These are phyloP conservation scores for Diaporthe citriasiana DNA, from an alignment of 2,329 filamentous ascomycete genomes.

Conservation along the genomic window DNA sequence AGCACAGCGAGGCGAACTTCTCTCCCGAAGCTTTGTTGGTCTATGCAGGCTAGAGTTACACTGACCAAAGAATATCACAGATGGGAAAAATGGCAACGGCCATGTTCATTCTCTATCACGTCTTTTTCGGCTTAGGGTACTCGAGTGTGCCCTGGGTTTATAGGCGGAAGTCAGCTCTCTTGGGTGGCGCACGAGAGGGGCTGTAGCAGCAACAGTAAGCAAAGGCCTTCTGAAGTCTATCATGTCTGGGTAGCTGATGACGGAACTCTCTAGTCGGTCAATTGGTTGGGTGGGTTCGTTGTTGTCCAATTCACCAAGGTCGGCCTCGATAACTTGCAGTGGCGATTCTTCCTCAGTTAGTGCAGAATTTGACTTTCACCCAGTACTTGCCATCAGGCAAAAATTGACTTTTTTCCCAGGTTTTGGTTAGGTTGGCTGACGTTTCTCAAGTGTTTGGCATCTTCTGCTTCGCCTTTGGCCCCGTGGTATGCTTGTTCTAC, in stretches of 20 bases:
- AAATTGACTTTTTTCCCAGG: too few species aligned
- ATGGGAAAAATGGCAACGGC: constrained; percentile 56
- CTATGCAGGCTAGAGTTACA: too few species aligned
- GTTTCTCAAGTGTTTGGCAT: constrained; percentile 42
- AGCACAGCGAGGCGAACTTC: too few species aligned
- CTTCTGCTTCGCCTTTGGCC: constrained; percentile 54
- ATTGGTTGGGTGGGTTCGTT: constrained; percentile 60
- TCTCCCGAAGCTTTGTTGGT: not conserved
- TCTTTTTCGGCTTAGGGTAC: constrained; percentile 57
- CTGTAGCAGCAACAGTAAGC: constrained; percentile 56
- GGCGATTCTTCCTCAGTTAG: constrained; percentile 60
- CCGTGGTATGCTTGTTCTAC: constrained; percentile 63
- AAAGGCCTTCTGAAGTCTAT: too few species aligned
- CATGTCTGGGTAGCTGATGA: not conserved
- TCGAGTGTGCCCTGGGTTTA: constrained; percentile 59
- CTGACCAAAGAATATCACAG: constrained; percentile 32
- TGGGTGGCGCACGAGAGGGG: constrained; percentile 57
- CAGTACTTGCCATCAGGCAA: not conserved
- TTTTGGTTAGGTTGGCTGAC: not conserved
- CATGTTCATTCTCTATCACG: constrained; percentile 60
- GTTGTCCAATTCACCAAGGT: constrained; percentile 61
- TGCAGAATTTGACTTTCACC: constrained; percentile 11
- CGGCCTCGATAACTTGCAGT: constrained; percentile 56
- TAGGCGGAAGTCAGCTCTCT: constrained; percentile 59
- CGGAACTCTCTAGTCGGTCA: constrained; percentile 50